Conservation (phyloP, 805 yeast species). For the Blastobotrys attinorum region DNA sequence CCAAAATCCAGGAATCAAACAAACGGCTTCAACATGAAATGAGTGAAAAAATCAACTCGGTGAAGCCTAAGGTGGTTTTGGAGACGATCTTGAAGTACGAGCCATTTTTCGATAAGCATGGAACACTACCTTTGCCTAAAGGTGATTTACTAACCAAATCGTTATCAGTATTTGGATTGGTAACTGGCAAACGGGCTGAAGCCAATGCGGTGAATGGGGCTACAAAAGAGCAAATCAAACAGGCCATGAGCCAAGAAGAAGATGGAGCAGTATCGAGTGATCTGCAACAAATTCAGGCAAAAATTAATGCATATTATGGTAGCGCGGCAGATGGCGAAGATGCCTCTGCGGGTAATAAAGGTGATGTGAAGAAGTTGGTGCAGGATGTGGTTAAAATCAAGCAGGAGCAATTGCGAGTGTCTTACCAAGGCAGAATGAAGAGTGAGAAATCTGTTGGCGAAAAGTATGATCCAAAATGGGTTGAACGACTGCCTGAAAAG, state of each 20-base stretch:
- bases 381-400: conserved; percentile 25
- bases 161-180: conserved; percentile 17
- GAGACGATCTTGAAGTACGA: conserved; percentile 21
- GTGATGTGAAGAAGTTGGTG: conserved; percentile 26
- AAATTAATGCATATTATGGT: conserved; percentile 5
- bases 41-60: conserved; percentile 28
- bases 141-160: conserved; percentile 13
- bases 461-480: conserved; percentile 47
- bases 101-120: conserved; percentile 12
- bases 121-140: conserved; percentile 12
- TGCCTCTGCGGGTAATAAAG: conserved; percentile 14
- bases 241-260: too few species aligned
- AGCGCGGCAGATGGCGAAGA: conserved; percentile 7
- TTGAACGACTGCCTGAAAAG: conserved; percentile 33
- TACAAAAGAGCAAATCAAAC: conserved; percentile 3
- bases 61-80: conserved; percentile 29
- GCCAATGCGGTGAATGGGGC: conserved; percentile 21
- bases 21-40: conserved; percentile 35
- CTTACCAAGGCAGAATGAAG: conserved; percentile 10
- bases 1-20: conserved; percentile 28
- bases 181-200: conserved; percentile 20
- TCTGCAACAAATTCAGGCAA: neutral
- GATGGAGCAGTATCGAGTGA: conserved; percentile 1
- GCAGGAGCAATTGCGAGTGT: conserved; percentile 15
- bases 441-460: conserved; percentile 19